A percentile compares a stretch with the other conserved stretches of the same genome.
These are phyloP conservation scores for Aspergillus sp. DNA, from an alignment of 2,329 filamentous ascomycete species.

Conservation along the genomic window DNA sequence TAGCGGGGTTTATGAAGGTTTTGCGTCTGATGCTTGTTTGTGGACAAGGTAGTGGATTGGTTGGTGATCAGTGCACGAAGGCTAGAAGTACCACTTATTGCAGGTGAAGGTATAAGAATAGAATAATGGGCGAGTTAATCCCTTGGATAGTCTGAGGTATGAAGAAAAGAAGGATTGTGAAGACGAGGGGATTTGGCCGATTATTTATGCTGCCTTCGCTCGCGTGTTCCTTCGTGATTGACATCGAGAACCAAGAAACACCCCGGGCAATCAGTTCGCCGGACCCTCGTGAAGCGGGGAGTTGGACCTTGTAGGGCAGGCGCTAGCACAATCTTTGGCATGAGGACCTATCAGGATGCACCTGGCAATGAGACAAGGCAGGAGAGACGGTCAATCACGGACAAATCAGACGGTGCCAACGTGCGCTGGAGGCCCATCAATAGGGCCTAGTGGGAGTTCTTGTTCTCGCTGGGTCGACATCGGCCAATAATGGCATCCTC, in stretches of 20 bases:
- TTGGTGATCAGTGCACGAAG: not conserved
- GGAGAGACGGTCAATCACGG: constrained; percentile 6
- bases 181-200: not conserved
- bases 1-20: not conserved
- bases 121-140: not conserved
- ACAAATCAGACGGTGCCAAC: constrained; percentile 22
- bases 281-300: constrained; percentile 6
- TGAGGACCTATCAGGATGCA: constrained; percentile 1
- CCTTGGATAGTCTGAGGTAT: not conserved
- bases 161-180: not conserved
- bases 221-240: not conserved
- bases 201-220: constrained; percentile 1
- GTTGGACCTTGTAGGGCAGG: constrained; percentile 12
- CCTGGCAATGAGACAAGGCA: not conserved
- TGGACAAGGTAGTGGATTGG: constrained; percentile 12
- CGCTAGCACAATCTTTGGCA: constrained; percentile 6
- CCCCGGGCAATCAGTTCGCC: constrained; percentile 6
- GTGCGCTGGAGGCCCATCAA: constrained; percentile 17
- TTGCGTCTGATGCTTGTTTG: constrained; percentile 9
- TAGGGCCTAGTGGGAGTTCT: constrained; percentile 24
- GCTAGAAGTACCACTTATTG: constrained; percentile 7
- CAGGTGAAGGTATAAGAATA: not conserved
- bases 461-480: not conserved
- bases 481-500: constrained; percentile 2
- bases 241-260: not conserved